Evolutionary conservation across 192 early-diverging fungal species (phyloP).

Genomic region (Thoreauomyces humboldtii): DNA sequence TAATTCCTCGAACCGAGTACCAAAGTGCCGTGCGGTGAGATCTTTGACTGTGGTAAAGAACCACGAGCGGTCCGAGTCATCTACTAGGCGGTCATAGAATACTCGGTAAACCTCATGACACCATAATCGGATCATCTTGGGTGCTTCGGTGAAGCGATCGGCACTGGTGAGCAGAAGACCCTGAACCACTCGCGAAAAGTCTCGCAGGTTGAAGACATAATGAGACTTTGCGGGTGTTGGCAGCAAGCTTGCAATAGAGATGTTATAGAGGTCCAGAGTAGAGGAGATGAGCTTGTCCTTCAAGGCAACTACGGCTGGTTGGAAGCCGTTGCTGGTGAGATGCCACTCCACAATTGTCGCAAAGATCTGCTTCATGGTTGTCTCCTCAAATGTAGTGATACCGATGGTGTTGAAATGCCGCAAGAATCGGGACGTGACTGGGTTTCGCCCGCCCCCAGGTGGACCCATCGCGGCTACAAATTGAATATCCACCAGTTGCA

Average conservation of each 20-base stretch:
- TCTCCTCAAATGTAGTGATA: conserved; percentile 54
- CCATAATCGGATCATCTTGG: conserved; percentile 55
- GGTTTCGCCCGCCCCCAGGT: conserved; percentile 58
- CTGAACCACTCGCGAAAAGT: conserved; percentile 56
- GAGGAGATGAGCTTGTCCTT: conserved; percentile 42
- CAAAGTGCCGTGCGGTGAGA: conserved; percentile 43
- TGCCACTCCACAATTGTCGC: conserved; percentile 59
- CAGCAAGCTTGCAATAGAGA: conserved; percentile 51
- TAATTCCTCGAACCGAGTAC: conserved; percentile 44
- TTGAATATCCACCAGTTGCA: conserved; percentile 60
- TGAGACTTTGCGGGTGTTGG: conserved; percentile 61
- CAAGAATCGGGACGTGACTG: conserved; percentile 53
- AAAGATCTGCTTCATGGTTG: conserved; percentile 56
- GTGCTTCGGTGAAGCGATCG: conserved; percentile 44
- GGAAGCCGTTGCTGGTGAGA: conserved; percentile 43
- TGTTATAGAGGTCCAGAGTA: conserved; percentile 51
- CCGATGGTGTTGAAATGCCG: conserved; percentile 57
- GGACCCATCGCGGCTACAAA: conserved; percentile 61
- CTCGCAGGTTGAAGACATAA: conserved; percentile 60
- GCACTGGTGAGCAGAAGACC: conserved; percentile 49
- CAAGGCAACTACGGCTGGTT: conserved; percentile 27
- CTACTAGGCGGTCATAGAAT: conserved; percentile 59
- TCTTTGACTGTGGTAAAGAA: conserved; percentile 52
- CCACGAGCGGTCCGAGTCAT: conserved; percentile 54
- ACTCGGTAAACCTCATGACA: conserved; percentile 57